Base-by-base conservation (phyloP, 495 filamentous ascomycete genomes). In the Podospora appendiculata region DNA sequence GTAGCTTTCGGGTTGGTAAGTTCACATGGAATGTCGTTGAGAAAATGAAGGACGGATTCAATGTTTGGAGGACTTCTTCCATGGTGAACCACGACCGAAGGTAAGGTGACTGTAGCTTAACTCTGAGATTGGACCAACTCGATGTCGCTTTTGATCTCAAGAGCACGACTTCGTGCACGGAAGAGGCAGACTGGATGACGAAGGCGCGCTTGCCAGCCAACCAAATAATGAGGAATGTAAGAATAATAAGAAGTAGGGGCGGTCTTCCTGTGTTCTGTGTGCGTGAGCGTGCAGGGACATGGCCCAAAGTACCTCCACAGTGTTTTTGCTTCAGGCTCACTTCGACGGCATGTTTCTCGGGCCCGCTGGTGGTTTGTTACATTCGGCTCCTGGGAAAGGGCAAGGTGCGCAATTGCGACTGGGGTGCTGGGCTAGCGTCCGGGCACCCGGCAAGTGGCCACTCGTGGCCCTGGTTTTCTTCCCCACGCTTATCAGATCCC, bases 401-500 rank as follows among this genome's bases (percentile, higher is more conserved):
- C 41, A 44, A 12, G 12, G 14, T 17, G 10, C 14, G 32, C 11
- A 17, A 45, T 32, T 17, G 9, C 41, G 16, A 25, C 25, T 25
- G 25, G 25, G 25, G 25, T 25, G 25, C 25, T 25, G 25, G 25
- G 25, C 43, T 45, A 45, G 43, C 43, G 43, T 41, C 38, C 38
- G 14, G 48, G 33, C 41, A 38, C 43, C 13, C 34, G 11, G 25
- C 25, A 25, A 50, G 46, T 47, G 35, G 43, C 34, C 50, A 36
- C 56, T 51, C 51, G 56, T 55, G 45, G 55, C 33, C 32, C 25
- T 35, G 8, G 50, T 5, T 12, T 47, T 48, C 47, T 61, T 60
- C 61, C 61, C 58, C 61, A 54, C 61, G 51, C 58, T 55, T 58
- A 56, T 56, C 48, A 47, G 51, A 58, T 57, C 51, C 25, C 56